Conservation (phyloP, 768 basidiomycete species). For the Mycena amicta region DNA sequence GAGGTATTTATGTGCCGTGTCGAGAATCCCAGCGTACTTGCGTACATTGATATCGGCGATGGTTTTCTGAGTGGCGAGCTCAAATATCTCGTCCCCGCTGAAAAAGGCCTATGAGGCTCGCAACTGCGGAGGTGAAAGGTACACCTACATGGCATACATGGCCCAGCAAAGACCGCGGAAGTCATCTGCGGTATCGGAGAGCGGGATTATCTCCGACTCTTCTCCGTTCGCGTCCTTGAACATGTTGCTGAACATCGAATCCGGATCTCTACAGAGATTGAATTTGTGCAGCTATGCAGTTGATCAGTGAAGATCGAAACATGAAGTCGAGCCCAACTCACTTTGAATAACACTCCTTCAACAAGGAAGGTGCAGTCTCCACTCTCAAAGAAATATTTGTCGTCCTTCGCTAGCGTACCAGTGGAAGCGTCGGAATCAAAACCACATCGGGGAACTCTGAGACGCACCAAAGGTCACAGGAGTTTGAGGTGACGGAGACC, state of each 20-base stretch:
- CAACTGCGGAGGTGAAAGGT: background rate
- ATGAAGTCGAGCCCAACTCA: no score
- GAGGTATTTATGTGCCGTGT: background rate
- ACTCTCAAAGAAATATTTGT: background rate
- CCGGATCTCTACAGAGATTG: background rate
- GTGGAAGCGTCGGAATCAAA: background rate
- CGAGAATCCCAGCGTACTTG: background rate
- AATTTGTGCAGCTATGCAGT: background rate
- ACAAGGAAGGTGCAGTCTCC: background rate
- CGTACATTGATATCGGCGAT: background rate
- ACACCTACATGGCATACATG: background rate
- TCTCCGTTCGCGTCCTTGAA: background rate
- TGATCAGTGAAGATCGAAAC: no score
- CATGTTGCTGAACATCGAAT: background rate
- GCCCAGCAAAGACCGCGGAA: slow-evolving; percentile 1
- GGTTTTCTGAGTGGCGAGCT: background rate
- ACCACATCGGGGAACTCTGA: no score
- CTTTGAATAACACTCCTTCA: background rate
- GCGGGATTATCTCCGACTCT: background rate
- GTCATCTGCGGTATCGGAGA: background rate
- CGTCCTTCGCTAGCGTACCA: background rate
- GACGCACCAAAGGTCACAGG: no score
- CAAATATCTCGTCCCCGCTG: background rate
- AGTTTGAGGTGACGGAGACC: no score
- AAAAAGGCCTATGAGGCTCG: background rate